Conservation (phyloP, 805 yeast species). For the Schizosaccharomyces lindneri region DNA sequence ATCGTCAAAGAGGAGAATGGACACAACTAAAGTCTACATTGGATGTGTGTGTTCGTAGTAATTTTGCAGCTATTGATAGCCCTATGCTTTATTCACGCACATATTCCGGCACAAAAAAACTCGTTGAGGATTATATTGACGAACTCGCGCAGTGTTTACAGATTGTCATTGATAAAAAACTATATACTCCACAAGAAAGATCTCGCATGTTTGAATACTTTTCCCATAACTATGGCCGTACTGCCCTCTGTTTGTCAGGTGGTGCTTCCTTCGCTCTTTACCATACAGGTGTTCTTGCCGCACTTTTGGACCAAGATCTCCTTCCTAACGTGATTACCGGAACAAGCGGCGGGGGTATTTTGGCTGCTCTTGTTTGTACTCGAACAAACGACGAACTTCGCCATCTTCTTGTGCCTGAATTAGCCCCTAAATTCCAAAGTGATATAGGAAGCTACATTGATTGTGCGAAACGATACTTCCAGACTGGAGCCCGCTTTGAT, state of each 20-base stretch:
- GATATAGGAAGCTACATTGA: constrained; percentile 31
- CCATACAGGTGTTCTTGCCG: constrained; percentile 55
- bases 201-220: constrained; percentile 29
- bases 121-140: constrained; percentile 29
- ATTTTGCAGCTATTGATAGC: constrained; percentile 54
- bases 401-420: constrained; percentile 29
- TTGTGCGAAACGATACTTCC: constrained; percentile 42
- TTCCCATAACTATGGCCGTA: constrained; percentile 40
- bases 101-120: constrained; percentile 45
- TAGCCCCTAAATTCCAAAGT: constrained; percentile 41
- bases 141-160: constrained; percentile 11
- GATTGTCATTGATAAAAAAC: constrained; percentile 18
- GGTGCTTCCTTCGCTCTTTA: constrained; percentile 61
- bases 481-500: constrained; percentile 59
- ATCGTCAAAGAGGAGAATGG: constrained; percentile 15
- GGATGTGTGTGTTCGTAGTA: constrained; percentile 42
- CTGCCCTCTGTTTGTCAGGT: constrained; percentile 51
- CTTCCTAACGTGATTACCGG: constrained; percentile 51
- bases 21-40: constrained; percentile 30
- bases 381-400: constrained; percentile 42
- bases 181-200: constrained; percentile 20
- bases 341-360: constrained; percentile 59
- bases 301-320: constrained; percentile 38
- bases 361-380: constrained; percentile 48
- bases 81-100: constrained; percentile 46